Percentiles rank a stretch among this genome's conserved stretches.
Conservation (phyloP, 2,329 filamentous ascomycete species). For the Aspergillus thermomutatus region DNA sequence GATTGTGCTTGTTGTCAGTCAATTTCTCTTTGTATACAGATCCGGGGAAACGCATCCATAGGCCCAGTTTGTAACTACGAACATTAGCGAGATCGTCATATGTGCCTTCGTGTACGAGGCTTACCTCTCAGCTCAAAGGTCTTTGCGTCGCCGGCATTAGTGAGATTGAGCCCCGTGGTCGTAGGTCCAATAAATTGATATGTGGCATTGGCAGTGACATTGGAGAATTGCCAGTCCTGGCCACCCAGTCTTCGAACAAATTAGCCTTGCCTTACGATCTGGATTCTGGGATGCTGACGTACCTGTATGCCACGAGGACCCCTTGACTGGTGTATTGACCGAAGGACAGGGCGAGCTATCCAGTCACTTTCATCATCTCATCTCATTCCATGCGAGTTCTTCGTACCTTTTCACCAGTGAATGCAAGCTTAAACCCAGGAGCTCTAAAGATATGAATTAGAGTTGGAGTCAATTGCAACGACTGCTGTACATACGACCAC, state of each 20-base stretch:
- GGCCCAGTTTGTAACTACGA: constrained; percentile 56
- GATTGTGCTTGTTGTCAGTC: constrained; percentile 32
- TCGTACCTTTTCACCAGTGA: constrained; percentile 47
- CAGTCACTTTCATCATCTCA: background rate
- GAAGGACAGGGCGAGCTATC: constrained; percentile 50
- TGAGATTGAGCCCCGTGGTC: constrained; percentile 40
- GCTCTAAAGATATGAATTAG: constrained; percentile 26
- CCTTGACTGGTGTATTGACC: constrained; percentile 48
- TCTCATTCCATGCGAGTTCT: background rate
- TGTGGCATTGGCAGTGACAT: constrained; percentile 54
- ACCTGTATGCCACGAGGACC: constrained; percentile 52
- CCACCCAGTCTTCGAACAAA: constrained; percentile 46
- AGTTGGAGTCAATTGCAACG: background rate
- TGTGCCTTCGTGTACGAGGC: background rate
- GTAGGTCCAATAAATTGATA: constrained; percentile 50
- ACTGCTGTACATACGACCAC: constrained; percentile 50
- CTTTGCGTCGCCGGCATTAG: constrained; percentile 41
- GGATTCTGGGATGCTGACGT: background rate
- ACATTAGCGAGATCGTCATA: background rate
- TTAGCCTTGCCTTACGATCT: background rate
- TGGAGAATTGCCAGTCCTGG: constrained; percentile 59
- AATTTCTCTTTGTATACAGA: background rate
- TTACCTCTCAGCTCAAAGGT: constrained; percentile 52
- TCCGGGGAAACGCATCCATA: constrained; percentile 42
- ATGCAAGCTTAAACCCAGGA: constrained; percentile 54